Base-by-base conservation (phyloP, 2,329 filamentous ascomycete species). In the Magnaporthales sp. region DNA sequence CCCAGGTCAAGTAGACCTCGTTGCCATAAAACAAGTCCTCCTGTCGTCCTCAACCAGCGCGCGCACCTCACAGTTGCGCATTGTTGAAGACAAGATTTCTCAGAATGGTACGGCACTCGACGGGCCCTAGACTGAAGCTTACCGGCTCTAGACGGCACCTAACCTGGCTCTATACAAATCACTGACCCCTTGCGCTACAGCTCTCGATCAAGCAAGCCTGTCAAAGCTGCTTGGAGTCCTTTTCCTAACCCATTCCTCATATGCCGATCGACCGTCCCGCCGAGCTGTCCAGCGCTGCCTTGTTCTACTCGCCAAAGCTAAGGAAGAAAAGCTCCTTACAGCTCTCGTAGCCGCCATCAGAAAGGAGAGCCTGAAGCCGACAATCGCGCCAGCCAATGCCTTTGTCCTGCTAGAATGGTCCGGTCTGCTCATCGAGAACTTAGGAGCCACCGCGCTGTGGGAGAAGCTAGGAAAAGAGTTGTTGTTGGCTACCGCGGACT, bases 381-480 rank as follows among this genome's bases (percentile, higher is more conserved):
- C 87, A 69, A 89, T 98, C 72, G 92, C 94, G 32, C 80, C 90
- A 19, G 86, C 85, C 60, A 96, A 88, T 77, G 91, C 93, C 5
- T 96, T 97, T 75, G 92, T 96, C 63, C 81, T 99, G 71, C 84
- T 95, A 15, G 92, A 97, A 77, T 99, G 94, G 94, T 92, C 89
- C 76, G 91, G 90, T 67, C 77, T 94, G 67, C 79, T 97, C 64
- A 85, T 97, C 71, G 88, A 93, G 73, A 84, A 89, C 67, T 81
- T 93, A 29, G 85, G 85, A 32, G 83, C 83, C 63, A 85, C 85
- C 19, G 74, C 83, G 10, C 76, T 85, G 60, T 93, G 88, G 89
- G 84, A 86, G 64, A 81, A 81, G 72, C 88, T 88, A 75, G 86
- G 86, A 66, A 74, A 82, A 70, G 88, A 92, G 38, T 79, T 95